Conservation (phyloP, 2,329 filamentous ascomycete genomes). For the Paracamarosporium sp. region DNA sequence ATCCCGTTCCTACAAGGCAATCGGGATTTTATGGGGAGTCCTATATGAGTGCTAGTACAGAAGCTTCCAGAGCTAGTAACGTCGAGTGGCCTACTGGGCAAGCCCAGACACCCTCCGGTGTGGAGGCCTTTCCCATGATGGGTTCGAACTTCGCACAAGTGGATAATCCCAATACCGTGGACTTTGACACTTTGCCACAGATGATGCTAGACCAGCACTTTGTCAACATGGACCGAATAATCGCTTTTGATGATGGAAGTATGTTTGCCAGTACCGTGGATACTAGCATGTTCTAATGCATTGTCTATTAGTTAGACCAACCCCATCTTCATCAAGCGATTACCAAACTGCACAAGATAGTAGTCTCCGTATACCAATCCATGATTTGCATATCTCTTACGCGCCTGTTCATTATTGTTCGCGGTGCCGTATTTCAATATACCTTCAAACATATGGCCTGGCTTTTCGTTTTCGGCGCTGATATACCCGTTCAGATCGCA, state of each 20-base stretch:
- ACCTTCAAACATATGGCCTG: slow-evolving; percentile 42
- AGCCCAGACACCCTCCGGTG: background rate
- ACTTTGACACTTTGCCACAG: slow-evolving; percentile 18
- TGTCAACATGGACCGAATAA: slow-evolving; percentile 25
- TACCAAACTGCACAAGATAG: slow-evolving; percentile 53
- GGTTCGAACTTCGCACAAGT: background rate
- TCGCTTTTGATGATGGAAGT: slow-evolving; percentile 30
- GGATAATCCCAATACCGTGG: slow-evolving; percentile 3
- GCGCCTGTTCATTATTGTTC: slow-evolving; percentile 52
- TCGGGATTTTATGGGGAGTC: background rate
- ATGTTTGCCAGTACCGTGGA: slow-evolving; percentile 22
- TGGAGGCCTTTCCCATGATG: background rate
- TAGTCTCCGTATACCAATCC: slow-evolving; percentile 57
- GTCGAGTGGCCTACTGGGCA: background rate
- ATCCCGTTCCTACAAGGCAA: background rate
- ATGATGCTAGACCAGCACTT: slow-evolving; percentile 25
- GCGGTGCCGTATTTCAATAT: slow-evolving; percentile 55
- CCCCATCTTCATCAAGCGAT: slow-evolving; percentile 44
- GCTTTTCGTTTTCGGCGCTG: slow-evolving; percentile 21
- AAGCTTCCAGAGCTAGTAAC: background rate
- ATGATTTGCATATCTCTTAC: slow-evolving; percentile 50
- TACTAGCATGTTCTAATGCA: background rate
- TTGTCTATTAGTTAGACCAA: slow-evolving; percentile 10
- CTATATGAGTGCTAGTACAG: too few relatives aligned
- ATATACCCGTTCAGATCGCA: slow-evolving; percentile 20